Conservation (phyloP, 2,329 filamentous ascomycete genomes). For the Claviceps quebecensis region DNA sequence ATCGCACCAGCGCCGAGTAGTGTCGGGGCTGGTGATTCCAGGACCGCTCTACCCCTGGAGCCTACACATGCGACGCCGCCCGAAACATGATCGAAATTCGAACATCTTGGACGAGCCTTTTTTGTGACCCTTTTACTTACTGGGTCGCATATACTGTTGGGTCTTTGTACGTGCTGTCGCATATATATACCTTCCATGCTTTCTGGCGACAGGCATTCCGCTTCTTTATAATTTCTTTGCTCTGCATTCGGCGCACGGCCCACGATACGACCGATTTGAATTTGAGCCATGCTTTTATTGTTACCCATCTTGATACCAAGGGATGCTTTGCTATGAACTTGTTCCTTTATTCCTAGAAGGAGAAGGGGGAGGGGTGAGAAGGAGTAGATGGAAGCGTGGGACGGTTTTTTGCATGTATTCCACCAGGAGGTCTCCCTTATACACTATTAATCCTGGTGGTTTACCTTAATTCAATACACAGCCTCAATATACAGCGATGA, state of each 20-base stretch:
- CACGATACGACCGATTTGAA: too few relatives aligned
- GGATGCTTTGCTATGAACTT: not conserved
- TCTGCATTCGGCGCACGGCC: not conserved
- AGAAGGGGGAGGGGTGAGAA: too few relatives aligned
- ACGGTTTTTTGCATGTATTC: too few relatives aligned
- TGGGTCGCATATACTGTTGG: not conserved
- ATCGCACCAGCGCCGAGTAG: conserved; percentile 41
- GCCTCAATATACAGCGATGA: too few relatives aligned
- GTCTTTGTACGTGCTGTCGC: not conserved
- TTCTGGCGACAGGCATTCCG: not conserved
- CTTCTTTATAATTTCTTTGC: not conserved
- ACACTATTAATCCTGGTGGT: too few relatives aligned
- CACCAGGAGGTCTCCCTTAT: too few relatives aligned
- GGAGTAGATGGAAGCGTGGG: too few relatives aligned
- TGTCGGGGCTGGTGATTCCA: conserved; percentile 22
- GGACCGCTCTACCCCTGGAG: conserved; percentile 21
- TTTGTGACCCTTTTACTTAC: not conserved
- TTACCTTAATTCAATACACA: too few relatives aligned
- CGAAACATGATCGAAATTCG: conserved; percentile 4
- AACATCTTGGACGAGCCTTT: not conserved
- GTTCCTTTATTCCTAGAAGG: not conserved
- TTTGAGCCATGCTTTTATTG: not conserved
- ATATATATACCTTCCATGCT: not conserved
- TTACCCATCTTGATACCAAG: not conserved
- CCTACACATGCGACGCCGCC: conserved; percentile 13